Base-by-base conservation (phyloP, 495 filamentous ascomycete genomes). In the Hypoxylon cercidicola region DNA sequence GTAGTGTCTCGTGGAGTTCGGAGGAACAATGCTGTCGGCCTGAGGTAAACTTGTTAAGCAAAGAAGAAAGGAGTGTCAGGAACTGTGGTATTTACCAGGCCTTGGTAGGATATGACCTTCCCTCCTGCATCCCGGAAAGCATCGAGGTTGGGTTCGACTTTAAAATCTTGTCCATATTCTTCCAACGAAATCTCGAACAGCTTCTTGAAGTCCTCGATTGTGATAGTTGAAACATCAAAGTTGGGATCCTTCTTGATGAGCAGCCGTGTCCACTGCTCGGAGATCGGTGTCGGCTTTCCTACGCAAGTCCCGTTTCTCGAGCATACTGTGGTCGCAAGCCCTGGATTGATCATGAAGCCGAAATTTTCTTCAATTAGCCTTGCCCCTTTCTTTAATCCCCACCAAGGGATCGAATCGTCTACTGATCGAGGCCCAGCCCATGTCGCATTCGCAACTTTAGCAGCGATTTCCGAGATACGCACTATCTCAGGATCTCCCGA, bases 81-180 rank as follows among this genome's bases (percentile, higher is more conserved):
- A 11, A 10, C 43, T 34, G 13, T 16, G 10, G 11, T 12, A 43
- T 50, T 32, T 49, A 62, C 70, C 11, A 67, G 19, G 2, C 78
- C 79, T 49, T 82, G 78, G 72, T 74, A 82, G 0, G 71, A 66
- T 16, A 82, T 56, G 23, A 82, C 45, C 58, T 80, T 82, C 12
- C 72, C 74, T 4, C 78, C 78, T 13, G 62, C 34, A 10, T 65
- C 56, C 7, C 61, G 61, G 53, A 82, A 77, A 25, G 43, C 55
- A 8, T 64, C 65, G 12, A 82, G 69, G 64, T 81, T 71, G 11
- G 78, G 75, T 28, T 68, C 21, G 3, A 72, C 67, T 15, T 71
- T 68, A 4, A 78, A 71, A 0, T 77, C 51, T 15, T 66, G 70
- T 1, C 32, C 61, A 40, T 64, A 79, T 35, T 78, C 64, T 10